A percentile compares a stretch with the other conserved stretches of the same genome.
These are phyloP conservation scores for Lipomyces lipofer DNA, from an alignment of 805 yeast species.

Conservation along the genomic window DNA sequence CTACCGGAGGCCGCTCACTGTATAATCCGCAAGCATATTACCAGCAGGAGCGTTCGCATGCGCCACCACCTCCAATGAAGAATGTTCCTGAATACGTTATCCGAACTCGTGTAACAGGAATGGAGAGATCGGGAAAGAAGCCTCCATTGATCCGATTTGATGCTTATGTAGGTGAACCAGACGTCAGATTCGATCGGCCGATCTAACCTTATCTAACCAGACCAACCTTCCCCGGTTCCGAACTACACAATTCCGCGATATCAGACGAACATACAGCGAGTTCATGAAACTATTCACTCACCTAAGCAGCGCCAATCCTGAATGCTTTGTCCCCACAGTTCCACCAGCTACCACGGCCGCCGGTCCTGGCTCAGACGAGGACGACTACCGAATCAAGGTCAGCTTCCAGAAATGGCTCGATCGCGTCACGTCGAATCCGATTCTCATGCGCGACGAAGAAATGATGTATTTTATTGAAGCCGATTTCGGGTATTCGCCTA, in stretches of 20 bases:
- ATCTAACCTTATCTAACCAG: constrained; percentile 11
- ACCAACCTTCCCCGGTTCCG: constrained; percentile 77
- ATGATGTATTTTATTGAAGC: constrained; percentile 79
- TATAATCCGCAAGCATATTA: constrained; percentile 13
- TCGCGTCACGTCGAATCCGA: constrained; percentile 69
- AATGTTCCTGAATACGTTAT: constrained; percentile 45
- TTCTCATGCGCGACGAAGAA: constrained; percentile 85
- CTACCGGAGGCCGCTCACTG: background rate
- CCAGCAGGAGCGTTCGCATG: constrained; percentile 16
- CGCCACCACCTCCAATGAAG: constrained; percentile 16
- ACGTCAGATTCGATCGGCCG: no score
- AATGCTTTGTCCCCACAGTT: constrained; percentile 88
- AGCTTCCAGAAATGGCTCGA: constrained; percentile 86
- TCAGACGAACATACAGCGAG: constrained; percentile 81
- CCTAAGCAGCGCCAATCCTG: constrained; percentile 77
- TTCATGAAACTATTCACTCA: constrained; percentile 73
- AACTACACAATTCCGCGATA: constrained; percentile 64
- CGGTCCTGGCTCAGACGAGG: constrained; percentile 84
- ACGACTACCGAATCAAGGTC: constrained; percentile 53
- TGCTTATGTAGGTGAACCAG: constrained; percentile 42
- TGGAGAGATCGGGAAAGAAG: constrained; percentile 72
- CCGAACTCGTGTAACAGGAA: constrained; percentile 50
- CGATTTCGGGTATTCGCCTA: constrained; percentile 66
- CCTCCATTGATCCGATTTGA: constrained; percentile 81
- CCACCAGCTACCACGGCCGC: constrained; percentile 75